These are phyloP conservation scores for Colletotrichum sp. DNA, from an alignment of 2,329 filamentous ascomycete species.

Conservation along the genomic window DNA sequence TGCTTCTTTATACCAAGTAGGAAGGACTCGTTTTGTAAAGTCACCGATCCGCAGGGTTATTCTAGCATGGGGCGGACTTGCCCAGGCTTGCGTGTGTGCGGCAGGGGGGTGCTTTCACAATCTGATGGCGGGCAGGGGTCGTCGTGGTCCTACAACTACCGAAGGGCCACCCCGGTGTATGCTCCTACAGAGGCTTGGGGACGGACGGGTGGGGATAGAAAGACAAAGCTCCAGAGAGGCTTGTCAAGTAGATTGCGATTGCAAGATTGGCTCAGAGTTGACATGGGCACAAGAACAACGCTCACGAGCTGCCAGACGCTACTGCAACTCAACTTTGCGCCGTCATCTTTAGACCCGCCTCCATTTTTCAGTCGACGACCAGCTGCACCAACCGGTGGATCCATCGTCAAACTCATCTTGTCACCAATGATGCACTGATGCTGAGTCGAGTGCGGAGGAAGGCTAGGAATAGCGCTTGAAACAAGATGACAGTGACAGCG, in stretches of 20 bases:
- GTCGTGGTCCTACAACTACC: not conserved
- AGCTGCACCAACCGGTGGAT: constrained; percentile 3
- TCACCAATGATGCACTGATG: constrained; percentile 18
- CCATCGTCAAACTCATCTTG: constrained; percentile 15
- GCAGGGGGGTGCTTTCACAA: constrained; percentile 5
- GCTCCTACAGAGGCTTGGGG: constrained; percentile 1
- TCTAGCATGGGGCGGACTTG: not conserved
- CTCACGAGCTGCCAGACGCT: constrained; percentile 2
- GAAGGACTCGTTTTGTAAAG: constrained; percentile 2
- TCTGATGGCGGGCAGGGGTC: constrained; percentile 11
- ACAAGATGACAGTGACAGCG: constrained; percentile 22
- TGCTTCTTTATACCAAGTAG: constrained; percentile 18
- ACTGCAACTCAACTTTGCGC: constrained; percentile 2
- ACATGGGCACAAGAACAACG: not conserved
- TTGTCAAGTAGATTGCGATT: constrained; percentile 9
- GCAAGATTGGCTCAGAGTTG: not conserved
- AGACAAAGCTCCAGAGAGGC: not conserved
- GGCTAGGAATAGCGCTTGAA: constrained; percentile 25
- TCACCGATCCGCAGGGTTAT: constrained; percentile 12
- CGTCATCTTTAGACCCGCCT: not conserved
- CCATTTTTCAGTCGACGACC: not conserved
- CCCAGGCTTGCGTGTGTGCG: constrained; percentile 13
- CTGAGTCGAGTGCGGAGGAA: constrained; percentile 10
- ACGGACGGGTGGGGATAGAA: not conserved
- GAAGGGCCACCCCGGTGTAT: constrained; percentile 17